Evolutionary conservation across 2,329 filamentous ascomycete species (phyloP).

Genomic region (Pseudocercospora eumusae): DNA sequence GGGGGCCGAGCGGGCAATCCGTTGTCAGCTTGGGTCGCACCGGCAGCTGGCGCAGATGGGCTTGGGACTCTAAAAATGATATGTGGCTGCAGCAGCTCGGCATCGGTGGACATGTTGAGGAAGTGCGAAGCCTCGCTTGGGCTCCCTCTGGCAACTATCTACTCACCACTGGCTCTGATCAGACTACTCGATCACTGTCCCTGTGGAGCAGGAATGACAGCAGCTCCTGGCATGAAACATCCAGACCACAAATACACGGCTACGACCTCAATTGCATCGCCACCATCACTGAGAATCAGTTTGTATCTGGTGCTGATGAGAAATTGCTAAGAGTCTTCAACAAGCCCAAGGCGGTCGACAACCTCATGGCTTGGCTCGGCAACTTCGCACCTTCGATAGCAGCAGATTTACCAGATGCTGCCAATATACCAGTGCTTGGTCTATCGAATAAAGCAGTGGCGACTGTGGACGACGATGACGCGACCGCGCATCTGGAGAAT

Average conservation of each 20-base stretch:
- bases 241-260: constrained; percentile 92
- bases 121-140: constrained; percentile 83
- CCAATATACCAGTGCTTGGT: constrained; percentile 91
- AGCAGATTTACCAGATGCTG: constrained; percentile 70
- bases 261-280: constrained; percentile 97
- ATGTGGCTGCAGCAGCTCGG: constrained; percentile 76
- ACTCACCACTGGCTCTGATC: constrained; percentile 84
- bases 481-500: constrained; percentile 28
- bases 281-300: constrained; percentile 69
- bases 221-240: constrained; percentile 89
- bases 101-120: constrained; percentile 78
- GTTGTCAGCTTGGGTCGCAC: constrained; percentile 85
- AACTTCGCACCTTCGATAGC: constrained; percentile 25
- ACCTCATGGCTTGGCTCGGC: constrained; percentile 50
- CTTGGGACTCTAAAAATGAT: constrained; percentile 60
- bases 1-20: constrained; percentile 74
- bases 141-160: constrained; percentile 78
- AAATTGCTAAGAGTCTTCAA: constrained; percentile 96
- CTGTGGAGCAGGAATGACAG: constrained; percentile 63
- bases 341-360: constrained; percentile 79
- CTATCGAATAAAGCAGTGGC: constrained; percentile 90
- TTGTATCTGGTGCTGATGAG: constrained; percentile 94
- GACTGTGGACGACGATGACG: constrained; percentile 48
- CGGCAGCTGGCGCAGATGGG: constrained; percentile 90
- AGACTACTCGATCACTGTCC: constrained; percentile 86